phyloP scores from a whole-genome alignment of 495 filamentous ascomycete species.

The Symbiotaphrina buchneri region DNA sequence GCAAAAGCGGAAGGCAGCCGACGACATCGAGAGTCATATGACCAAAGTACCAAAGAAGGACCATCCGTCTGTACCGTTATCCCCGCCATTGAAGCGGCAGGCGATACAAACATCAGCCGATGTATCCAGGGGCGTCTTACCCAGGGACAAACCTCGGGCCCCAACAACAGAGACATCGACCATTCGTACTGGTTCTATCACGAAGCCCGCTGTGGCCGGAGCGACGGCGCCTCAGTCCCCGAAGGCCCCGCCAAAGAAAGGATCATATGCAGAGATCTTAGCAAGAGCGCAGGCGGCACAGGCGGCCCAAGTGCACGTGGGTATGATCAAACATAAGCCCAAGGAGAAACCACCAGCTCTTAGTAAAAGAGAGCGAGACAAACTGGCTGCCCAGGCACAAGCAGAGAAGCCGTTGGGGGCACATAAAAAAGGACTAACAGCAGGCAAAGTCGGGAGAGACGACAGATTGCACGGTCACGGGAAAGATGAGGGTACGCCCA shows the following conservation, averaged over 20 bases:
- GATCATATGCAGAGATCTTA: conserved; percentile 46
- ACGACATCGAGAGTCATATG: conserved; percentile 2
- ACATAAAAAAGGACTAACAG: not conserved
- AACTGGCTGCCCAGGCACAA: conserved; percentile 7
- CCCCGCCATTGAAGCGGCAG: too few relatives aligned
- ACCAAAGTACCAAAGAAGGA: conserved; percentile 3
- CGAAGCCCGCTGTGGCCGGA: too few relatives aligned
- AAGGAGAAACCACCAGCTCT: conserved; percentile 18
- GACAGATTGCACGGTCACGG: conserved; percentile 4
- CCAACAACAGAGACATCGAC: too few relatives aligned
- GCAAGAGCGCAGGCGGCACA: conserved; percentile 34
- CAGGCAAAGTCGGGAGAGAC: conserved; percentile 3
- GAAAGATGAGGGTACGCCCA: too few relatives aligned
- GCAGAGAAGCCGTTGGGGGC: conserved; percentile 1
- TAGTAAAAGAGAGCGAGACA: conserved; percentile 11
- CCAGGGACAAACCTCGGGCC: too few relatives aligned
- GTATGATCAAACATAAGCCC: conserved; percentile 20
- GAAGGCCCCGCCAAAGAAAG: conserved; percentile 29
- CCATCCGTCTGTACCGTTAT: too few relatives aligned
- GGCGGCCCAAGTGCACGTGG: conserved; percentile 11
- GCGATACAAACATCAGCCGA: too few relatives aligned
- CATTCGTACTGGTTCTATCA: too few relatives aligned
- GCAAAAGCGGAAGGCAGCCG: conserved; percentile 4
- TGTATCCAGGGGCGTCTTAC: too few relatives aligned
- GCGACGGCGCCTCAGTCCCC: conserved; percentile 9